Evolutionary conservation across 441 rosid species (phyloP).

Genomic region (Lepidium campestre): DNA sequence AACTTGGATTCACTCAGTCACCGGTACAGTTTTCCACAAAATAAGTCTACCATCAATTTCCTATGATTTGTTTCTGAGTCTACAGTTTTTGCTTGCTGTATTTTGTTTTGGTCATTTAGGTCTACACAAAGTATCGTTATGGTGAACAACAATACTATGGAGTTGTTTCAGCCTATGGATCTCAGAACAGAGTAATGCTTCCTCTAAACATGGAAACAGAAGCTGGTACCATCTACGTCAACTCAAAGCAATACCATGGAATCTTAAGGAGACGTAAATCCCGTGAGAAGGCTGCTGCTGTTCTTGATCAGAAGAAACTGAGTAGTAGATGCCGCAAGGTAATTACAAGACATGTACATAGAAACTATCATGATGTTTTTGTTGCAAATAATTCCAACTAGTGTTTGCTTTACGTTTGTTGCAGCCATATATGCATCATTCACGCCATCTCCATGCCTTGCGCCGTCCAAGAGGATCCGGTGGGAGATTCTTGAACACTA

Average conservation of each 20-base stretch:
- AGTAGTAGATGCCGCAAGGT: slow-evolving; percentile 58
- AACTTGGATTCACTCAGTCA: slow-evolving; percentile 60
- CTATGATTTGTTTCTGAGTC: not conserved
- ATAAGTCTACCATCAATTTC: not conserved
- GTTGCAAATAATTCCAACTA: not conserved
- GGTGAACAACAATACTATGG: slow-evolving; percentile 67
- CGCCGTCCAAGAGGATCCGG: slow-evolving; percentile 89
- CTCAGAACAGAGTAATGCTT: slow-evolving; percentile 69
- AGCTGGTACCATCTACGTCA: slow-evolving; percentile 79
- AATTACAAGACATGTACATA: not conserved
- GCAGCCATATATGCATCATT: slow-evolving; percentile 87
- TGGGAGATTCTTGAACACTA: slow-evolving; percentile 82
- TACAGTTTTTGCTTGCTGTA: not conserved
- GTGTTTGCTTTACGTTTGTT: slow-evolving; percentile 2
- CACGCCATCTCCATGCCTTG: slow-evolving; percentile 89
- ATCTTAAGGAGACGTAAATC: slow-evolving; percentile 76
- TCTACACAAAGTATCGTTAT: slow-evolving; percentile 54
- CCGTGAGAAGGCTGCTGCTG: slow-evolving; percentile 76
- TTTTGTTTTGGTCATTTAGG: slow-evolving; percentile 32
- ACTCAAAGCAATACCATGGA: slow-evolving; percentile 91
- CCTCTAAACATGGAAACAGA: slow-evolving; percentile 71
- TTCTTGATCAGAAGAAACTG: slow-evolving; percentile 38
- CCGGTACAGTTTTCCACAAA: slow-evolving; percentile 29
- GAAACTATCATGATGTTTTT: not conserved
- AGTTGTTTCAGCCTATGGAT: slow-evolving; percentile 59